Evolutionary conservation across 495 filamentous ascomycete genomes (phyloP), one percentile per base, ranked within the genome.

Genomic region (Daldinia childiae): DNA sequence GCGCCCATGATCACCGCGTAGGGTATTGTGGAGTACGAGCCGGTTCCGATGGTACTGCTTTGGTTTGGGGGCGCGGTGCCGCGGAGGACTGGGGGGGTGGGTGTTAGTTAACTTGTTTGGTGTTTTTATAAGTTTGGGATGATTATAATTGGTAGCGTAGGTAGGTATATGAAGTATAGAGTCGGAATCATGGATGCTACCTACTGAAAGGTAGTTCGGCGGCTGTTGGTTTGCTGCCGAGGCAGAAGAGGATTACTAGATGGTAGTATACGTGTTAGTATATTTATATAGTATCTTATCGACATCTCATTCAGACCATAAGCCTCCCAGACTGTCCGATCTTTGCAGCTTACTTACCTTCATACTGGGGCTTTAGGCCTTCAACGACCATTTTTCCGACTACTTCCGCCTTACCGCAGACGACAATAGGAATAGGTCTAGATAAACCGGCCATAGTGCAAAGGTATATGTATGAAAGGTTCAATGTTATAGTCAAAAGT

Each of bases 181-280:
- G 60, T 11, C 6, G 45, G 6, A 19, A n/a, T 29, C 2, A 41
- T 41, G 21, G n/a, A 34, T 38, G 48, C 7, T 5, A 62, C 62
- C 32, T 38, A 71, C 68, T 19, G 21, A 62, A 71, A 2, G 62
- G 62, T n/a, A 66, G 8, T 43, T 71, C 68, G 30, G 62, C 58
- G 41, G 68, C 68, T 8, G 68, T 71, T n/a, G 68, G 41, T 7
- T 66, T 12, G 12, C 58, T 62, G 43, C 68, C 68, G 14, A 66
- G 57, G n/a, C 68, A 71, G 52, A 71, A 66, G 32, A 71, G 62
- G 34, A 66, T 66, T 30, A 71, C 68, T 71, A 17, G 0, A 5
- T 48, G 2, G 14, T 9, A 48, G 17, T n/a, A 45, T 48, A 24
- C 9, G 5, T 24, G 43, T 48, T 24, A 48, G 43, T 4, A 24